Evolutionary conservation across 768 basidiomycete genomes (phyloP).

Genomic region (Crepidotus variabilis): DNA sequence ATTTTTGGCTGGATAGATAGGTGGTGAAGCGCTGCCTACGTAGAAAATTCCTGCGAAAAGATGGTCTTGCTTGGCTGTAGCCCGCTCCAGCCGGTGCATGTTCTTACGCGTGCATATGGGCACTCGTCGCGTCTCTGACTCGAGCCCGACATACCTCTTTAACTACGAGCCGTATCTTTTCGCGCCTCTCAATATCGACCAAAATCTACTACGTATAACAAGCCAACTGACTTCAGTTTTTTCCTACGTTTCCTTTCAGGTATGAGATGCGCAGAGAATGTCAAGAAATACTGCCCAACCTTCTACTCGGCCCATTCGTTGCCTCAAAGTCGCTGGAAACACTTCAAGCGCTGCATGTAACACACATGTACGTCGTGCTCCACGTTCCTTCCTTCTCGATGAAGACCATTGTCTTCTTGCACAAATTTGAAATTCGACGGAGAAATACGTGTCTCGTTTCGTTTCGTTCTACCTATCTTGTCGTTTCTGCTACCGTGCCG

Average conservation of each 20-base stretch:
- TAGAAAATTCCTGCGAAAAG: no score
- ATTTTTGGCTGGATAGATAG: neutral
- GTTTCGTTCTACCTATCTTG: no score
- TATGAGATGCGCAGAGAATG: conserved; percentile 97
- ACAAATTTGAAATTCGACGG: neutral
- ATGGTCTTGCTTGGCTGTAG: no score
- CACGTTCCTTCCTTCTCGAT: neutral
- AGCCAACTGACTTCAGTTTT: neutral
- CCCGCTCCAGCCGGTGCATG: no score
- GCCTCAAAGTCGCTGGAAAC: conserved; percentile 80
- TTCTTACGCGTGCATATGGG: no score
- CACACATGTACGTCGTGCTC: conserved; percentile 63
- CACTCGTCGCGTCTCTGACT: conserved; percentile 3
- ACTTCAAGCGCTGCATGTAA: conserved; percentile 61
- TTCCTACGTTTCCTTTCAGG: conserved; percentile 28
- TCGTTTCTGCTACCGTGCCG: no score
- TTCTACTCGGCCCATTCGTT: conserved; percentile 84
- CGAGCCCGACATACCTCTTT: neutral
- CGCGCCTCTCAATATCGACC: no score
- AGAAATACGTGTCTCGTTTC: neutral
- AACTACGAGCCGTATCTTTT: neutral
- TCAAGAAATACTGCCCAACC: conserved; percentile 83
- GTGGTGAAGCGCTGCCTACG: no score
- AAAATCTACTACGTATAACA: no score
- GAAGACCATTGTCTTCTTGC: neutral